Evolutionary conservation across 148 eudicot species (phyloP), one percentile per base, ranked within the genome.

Genomic region (Vaccinium vitisidaea): DNA sequence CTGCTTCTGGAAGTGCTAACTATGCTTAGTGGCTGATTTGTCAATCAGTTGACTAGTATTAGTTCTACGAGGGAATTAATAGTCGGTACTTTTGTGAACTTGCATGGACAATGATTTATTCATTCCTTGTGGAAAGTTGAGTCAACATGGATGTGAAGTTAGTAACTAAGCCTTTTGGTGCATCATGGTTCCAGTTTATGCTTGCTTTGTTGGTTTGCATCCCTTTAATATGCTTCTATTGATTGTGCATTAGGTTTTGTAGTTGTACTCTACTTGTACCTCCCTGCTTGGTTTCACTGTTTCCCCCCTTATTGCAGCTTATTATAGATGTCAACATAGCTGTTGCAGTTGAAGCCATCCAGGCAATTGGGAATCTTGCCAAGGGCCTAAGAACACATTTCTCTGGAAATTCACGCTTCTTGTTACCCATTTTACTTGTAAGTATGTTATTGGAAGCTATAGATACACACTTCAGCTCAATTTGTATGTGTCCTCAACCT

Each of bases 341-440:
- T 77, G 99, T 97, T 73, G 90, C 98, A 85, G 98, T 93, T 84
- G 99, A 97, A 87, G 95, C 98, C 80, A 89, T 97, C 83, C 99
- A 95, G 90, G 99, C 99, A 82, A 89, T 97, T 74, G 99, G 98
- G 81, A 97, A 97, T 87, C 98, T 97, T 88, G 98, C 99, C 19
- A 89, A 84, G 87, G 99, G 99, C 67, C 84, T 97, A 87, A 90
- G 99, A 86, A 91, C 95, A 10, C 91, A 94, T 90, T 97, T 97
- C 85, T 90, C 98, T n/a, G 95, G 89, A 82, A 93, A 87, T 73
- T 94, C 98, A 49, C 98, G 99, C 49, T 92, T 94, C 90, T 77
- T 97, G 84, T 91, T 97, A 80, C 98, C 99, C 75, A 90, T 92
- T 83, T 89, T 97, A 86, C 98, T 97, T 87, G 99, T 97, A 86